Conservation (phyloP, 2,329 filamentous ascomycete species). For the Balansia obtecta region DNA sequence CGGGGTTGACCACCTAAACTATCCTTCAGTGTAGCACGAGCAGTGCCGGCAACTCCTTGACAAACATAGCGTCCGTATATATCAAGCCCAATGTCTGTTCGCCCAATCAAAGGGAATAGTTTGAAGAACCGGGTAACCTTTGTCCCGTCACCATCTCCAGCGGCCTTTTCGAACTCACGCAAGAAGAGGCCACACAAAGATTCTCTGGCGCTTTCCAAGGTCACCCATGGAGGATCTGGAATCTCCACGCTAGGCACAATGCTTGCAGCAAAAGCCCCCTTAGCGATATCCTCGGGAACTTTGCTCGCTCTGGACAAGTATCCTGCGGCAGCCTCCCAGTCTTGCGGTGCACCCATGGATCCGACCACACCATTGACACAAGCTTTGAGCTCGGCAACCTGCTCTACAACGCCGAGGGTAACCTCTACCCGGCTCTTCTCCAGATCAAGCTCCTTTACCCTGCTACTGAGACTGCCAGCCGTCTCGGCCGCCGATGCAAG, state of each 20-base stretch:
- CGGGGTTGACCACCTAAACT: slow-evolving; percentile 32
- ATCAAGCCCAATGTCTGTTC: slow-evolving; percentile 79
- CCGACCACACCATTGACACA: slow-evolving; percentile 90
- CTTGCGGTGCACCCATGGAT: slow-evolving; percentile 94
- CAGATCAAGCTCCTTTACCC: slow-evolving; percentile 76
- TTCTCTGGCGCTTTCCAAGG: slow-evolving; percentile 76
- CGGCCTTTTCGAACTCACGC: slow-evolving; percentile 88
- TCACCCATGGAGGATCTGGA: slow-evolving; percentile 78
- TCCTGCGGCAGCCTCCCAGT: slow-evolving; percentile 92
- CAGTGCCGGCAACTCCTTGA: slow-evolving; percentile 78
- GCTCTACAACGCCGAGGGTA: slow-evolving; percentile 83
- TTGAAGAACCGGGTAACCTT: slow-evolving; percentile 97
- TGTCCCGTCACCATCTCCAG: slow-evolving; percentile 71
- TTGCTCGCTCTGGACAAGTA: slow-evolving; percentile 76
- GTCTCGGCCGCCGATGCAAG: slow-evolving; percentile 76
- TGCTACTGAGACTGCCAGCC: slow-evolving; percentile 71
- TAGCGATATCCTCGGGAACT: slow-evolving; percentile 67
- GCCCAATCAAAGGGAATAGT: slow-evolving; percentile 84
- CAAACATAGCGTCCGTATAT: slow-evolving; percentile 95
- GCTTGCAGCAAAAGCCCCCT: slow-evolving; percentile 76
- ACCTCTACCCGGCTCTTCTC: slow-evolving; percentile 88
- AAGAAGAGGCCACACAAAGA: slow-evolving; percentile 83
- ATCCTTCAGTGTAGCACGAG: slow-evolving; percentile 67
- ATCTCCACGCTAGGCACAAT: slow-evolving; percentile 95
- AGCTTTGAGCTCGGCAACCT: slow-evolving; percentile 92